Evolutionary conservation across 179 eudicot species (phyloP), one percentile per base, ranked within the genome.

Genomic region (Amaranthus tricolor): DNA sequence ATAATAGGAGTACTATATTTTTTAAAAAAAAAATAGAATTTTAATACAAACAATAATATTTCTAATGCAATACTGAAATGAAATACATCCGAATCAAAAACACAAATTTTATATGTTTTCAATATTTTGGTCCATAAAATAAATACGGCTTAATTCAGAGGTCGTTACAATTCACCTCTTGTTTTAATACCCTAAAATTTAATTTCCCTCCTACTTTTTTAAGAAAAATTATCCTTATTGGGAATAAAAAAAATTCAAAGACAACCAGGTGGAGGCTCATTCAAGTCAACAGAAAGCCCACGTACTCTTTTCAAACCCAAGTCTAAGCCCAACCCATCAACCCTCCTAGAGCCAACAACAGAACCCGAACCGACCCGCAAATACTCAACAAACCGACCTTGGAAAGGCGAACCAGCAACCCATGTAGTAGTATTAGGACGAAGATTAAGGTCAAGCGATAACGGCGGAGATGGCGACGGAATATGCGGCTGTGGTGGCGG

Each of bases 361-460:
- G 45, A 3, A 31, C n/a, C 45, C 0, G 56, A 7, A 7, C 70
- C 57, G 7, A 19, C 15, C 7, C 71, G 43, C 59, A 68, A 52
- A 19, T 17, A 52, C 6, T 68, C 71, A 24, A 68, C 71, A 12
- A 68, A 68, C 20, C 71, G 58, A 7, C 59, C 57, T 52, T 51
- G 71, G 48, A 51, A 58, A 43, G 31, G 57, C 5, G 68, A 45
- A 14, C 17, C 21, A 10, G 31, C 11, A 31, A 13, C 31, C 62
- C 62, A 59, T 7, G 62, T 31, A 17, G 62, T 5, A 0, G 59
- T 51, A 13, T 9, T 51, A 47, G 59, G 58, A 0, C 71, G 19
- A n/a, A 68, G 71, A 45, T 68, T 68, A n/a, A 68, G 71, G 45
- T 68, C 71, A 15, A 68, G 71, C 15, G 71, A 68, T 10, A 68